Base-by-base conservation (phyloP, 345 rosid species). In the Nasturtium officinale region DNA sequence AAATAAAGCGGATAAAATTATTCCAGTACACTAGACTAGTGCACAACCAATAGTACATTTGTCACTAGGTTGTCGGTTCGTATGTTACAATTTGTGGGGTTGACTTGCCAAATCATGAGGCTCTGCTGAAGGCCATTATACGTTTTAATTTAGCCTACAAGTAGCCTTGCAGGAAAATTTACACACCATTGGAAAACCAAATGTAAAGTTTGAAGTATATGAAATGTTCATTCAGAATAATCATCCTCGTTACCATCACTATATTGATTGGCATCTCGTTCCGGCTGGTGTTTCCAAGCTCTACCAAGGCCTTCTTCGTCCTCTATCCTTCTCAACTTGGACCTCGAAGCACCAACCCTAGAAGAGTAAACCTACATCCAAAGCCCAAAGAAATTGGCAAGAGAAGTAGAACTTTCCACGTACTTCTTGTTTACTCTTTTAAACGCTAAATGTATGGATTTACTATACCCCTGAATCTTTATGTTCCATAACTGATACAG, bases 241-340 rank as follows among this genome's bases (percentile, higher is more conserved):
- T 86, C 88, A 76, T 91, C 96, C 77, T 94, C 97, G 7, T 75
- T 88, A 28, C 81, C 91, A 45, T 88, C 85, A 32, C 79, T 85
- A 55, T 83, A 90, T 45, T 81, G 89, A 35, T 65, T 63, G 60
- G 80, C 86, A 67, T 82, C 79, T 16, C 80, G 83, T 28, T 70
- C 85, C 7, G 55, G 79, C 9, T 33, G 57, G 20, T 73, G 75
- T 80, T 80, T 84, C 21, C 75, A 89, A n/a, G 81, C 60, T 75
- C 89, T 74, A 30, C 79, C 88, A 40, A 77, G 67, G 72, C 83
- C 92, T 62, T 85, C 94, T 69, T 88, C 88, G 6, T 78, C 86
- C 59, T 87, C 93, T 23, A 75, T 47, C 55, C 80, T 81, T 77
- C 79, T 80, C 75, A 82, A 76, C 78, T 85, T 86, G 6, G 87